Evolutionary conservation across 75 land plant species (phyloP).

Genomic region (Pseudotsuga menziesii): DNA sequence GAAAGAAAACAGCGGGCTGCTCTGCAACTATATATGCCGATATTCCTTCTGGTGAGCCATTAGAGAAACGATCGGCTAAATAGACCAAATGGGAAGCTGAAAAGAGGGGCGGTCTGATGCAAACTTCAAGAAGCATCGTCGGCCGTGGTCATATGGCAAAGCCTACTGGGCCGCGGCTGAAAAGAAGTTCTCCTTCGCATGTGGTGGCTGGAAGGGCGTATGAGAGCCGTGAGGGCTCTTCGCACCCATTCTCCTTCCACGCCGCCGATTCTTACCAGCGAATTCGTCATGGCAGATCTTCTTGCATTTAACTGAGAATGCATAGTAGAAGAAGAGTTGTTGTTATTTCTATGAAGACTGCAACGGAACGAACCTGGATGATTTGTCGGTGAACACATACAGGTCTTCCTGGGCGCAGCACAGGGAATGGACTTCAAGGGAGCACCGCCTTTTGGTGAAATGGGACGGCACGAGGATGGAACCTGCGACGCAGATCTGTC

Average conservation of each 20-base stretch:
- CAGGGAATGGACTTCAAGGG: no score
- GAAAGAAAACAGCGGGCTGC: no score
- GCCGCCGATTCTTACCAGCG: slow-evolving; percentile 8
- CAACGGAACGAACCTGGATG: slow-evolving; percentile 3
- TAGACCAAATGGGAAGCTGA: no score
- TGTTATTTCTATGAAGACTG: neutral
- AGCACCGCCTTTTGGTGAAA: neutral
- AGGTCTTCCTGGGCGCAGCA: neutral
- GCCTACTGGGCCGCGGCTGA: slow-evolving; percentile 16
- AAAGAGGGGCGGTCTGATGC: no score
- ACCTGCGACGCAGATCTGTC: neutral
- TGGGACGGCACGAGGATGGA: neutral
- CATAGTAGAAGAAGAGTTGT: neutral
- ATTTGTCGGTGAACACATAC: neutral
- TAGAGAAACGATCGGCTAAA: no score
- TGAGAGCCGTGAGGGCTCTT: slow-evolving; percentile 20
- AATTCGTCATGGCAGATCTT: slow-evolving; percentile 18
- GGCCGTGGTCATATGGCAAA: slow-evolving; percentile 13
- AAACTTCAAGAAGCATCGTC: no score
- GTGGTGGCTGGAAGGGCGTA: slow-evolving; percentile 31
- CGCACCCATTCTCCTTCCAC: slow-evolving; percentile 19
- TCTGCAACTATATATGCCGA: no score
- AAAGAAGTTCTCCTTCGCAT: slow-evolving; percentile 19
- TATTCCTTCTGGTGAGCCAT: no score
- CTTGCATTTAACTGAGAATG: slow-evolving; percentile 5